Conservation (phyloP, 768 basidiomycete genomes). For the Tulasnella sp. region DNA sequence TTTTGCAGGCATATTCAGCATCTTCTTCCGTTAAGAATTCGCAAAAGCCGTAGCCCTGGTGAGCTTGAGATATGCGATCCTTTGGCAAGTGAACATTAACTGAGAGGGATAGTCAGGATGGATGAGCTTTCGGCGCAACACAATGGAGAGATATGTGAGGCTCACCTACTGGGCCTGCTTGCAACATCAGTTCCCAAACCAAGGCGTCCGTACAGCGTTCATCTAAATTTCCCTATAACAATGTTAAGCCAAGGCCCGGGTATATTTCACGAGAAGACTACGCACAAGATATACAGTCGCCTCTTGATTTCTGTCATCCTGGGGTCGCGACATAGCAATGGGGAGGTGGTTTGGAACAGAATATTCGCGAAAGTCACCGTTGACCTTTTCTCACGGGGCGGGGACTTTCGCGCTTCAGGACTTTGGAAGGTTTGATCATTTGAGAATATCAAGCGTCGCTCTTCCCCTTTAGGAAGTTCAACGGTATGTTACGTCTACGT, state of each 20-base stretch:
- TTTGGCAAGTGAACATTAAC: constrained; percentile 98
- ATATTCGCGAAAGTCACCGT: neutral
- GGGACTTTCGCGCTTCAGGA: neutral
- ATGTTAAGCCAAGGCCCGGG: neutral
- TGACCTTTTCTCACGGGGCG: neutral
- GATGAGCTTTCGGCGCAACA: neutral
- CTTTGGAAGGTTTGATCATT: no score
- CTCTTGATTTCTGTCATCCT: constrained; percentile 86
- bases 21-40: constrained; percentile 99
- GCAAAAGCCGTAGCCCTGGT: constrained; percentile 99
- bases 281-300: constrained; percentile 79
- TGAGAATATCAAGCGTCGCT: no score
- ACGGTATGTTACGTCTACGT: no score
- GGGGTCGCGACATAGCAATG: constrained; percentile 38
- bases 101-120: constrained; percentile 29
- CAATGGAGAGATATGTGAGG: constrained; percentile 20
- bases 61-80: constrained; percentile 95
- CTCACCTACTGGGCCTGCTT: constrained; percentile 97
- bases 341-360: neutral
- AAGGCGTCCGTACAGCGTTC: constrained; percentile 90
- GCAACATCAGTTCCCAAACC: constrained; percentile 97
- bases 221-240: constrained; percentile 82
- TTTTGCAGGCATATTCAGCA: constrained; percentile 99
- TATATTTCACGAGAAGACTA: neutral
- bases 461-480: no score